Evolutionary conservation across 1,284 basidiomycete species (phyloP).

Genomic region (Leccinum huronense): DNA sequence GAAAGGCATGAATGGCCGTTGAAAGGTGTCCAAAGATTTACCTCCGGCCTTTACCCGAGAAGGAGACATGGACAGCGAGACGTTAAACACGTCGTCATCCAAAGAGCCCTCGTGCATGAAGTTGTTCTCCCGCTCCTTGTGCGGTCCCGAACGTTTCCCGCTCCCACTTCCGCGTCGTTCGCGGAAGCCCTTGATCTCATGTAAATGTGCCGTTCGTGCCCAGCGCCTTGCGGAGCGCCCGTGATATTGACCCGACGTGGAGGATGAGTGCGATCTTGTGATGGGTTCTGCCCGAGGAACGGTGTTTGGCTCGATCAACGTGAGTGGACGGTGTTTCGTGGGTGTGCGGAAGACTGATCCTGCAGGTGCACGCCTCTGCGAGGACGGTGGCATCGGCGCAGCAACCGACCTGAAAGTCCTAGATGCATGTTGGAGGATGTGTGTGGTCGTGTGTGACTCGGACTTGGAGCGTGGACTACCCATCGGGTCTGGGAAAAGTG

Average conservation of each 20-base stretch:
- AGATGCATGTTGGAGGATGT: neutral
- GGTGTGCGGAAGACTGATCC: constrained; percentile 25
- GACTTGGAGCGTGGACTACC: neutral
- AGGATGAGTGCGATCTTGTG: constrained; percentile 32
- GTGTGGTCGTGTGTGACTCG: neutral
- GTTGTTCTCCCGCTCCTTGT: constrained; percentile 21
- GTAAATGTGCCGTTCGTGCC: constrained; percentile 70
- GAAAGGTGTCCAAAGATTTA: neutral
- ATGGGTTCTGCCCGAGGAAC: constrained; percentile 24
- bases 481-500: constrained; percentile 1
- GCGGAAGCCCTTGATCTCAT: constrained; percentile 50
- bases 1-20: constrained; percentile 14
- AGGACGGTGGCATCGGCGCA: constrained; percentile 2
- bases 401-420: constrained; percentile 8
- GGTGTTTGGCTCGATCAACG: constrained; percentile 22
- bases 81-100: constrained; percentile 20
- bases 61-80: neutral
- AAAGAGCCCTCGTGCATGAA: neutral
- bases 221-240: constrained; percentile 46
- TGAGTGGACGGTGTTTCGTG: constrained; percentile 21
- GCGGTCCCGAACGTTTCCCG: constrained; percentile 8
- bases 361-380: constrained; percentile 18
- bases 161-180: constrained; percentile 16
- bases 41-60: neutral
- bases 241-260: constrained; percentile 20